Conservation (phyloP, 805 yeast species). For the Starmerella vitae region DNA sequence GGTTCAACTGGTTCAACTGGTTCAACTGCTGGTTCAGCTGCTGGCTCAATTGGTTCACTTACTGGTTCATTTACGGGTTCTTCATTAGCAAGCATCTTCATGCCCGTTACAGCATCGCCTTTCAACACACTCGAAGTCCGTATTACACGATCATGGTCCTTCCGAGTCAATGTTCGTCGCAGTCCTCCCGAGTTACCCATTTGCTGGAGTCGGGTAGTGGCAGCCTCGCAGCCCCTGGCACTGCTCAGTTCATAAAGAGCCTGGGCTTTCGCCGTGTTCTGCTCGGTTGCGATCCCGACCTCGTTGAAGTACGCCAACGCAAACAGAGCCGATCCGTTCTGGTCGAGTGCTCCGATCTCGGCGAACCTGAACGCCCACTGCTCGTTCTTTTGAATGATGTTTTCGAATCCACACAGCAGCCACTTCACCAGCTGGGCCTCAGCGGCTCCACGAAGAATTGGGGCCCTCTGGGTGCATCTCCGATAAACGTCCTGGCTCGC, state of each 20-base stretch:
- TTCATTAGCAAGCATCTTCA: neutral
- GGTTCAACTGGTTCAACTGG: no score
- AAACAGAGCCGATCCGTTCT: conserved; percentile 49
- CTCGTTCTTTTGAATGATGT: conserved; percentile 40
- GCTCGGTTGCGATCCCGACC: conserved; percentile 46
- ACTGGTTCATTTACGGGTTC: no score
- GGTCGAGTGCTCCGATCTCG: conserved; percentile 44
- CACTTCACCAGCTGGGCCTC: conserved; percentile 36
- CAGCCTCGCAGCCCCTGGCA: conserved; percentile 34
- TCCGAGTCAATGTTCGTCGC: conserved; percentile 16
- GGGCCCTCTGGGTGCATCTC: conserved; percentile 12
- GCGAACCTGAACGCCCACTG: conserved; percentile 60
- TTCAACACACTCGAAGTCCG: conserved; percentile 3
- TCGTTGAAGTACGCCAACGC: conserved; percentile 57
- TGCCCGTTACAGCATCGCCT: conserved; percentile 9
- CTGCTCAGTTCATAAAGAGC: conserved; percentile 43
- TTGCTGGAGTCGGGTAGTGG: conserved; percentile 22
- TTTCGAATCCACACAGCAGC: conserved; percentile 58
- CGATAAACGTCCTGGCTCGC: conserved; percentile 26
- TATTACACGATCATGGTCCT: conserved; percentile 16
- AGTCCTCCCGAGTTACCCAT: conserved; percentile 12
- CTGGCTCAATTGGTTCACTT: no score
- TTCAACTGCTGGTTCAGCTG: no score
- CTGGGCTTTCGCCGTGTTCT: conserved; percentile 33
- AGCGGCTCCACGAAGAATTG: conserved; percentile 25